A percentile compares a stretch with the other conserved stretches of the same genome.
Evolutionary conservation across 2,329 filamentous ascomycete genomes (phyloP).

Genomic region (Hymenoscyphus occultus): DNA sequence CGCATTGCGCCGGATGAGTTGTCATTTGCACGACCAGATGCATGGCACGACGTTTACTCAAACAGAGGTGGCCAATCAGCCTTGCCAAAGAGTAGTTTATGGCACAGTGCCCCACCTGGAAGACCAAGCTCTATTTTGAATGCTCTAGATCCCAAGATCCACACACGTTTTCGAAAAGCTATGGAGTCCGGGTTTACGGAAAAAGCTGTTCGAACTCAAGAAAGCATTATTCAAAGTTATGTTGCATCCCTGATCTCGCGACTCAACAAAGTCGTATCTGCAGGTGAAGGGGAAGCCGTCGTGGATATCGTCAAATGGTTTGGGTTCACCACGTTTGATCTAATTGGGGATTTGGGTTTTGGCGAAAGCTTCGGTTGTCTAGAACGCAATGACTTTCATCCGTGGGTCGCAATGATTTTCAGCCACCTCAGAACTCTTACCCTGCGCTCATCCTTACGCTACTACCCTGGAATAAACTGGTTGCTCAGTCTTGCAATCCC

Average conservation of each 20-base stretch:
- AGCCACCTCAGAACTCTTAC: conserved; percentile 11
- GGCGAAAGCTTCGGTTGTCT: conserved; percentile 41
- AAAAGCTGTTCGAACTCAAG: conserved; percentile 33
- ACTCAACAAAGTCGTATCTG: conserved; percentile 10
- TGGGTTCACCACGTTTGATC: conserved; percentile 39
- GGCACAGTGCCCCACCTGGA: conserved; percentile 8
- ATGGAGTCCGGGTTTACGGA: conserved; percentile 34
- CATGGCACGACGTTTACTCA: conserved; percentile 23
- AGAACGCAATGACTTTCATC: conserved; percentile 17
- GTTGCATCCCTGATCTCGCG: conserved; percentile 5
- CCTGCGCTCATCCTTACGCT: conserved; percentile 6
- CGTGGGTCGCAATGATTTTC: conserved; percentile 13
- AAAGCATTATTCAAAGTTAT: conserved; percentile 22
- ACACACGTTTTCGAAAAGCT: conserved; percentile 30
- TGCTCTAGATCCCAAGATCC: conserved; percentile 17
- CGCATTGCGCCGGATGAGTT: conserved; percentile 33
- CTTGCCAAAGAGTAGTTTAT: conserved; percentile 5
- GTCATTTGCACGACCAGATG: conserved; percentile 28
- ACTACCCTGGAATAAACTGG: conserved; percentile 13
- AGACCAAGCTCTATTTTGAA: conserved; percentile 11
- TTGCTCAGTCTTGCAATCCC: conserved; percentile 10
- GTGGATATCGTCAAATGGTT: conserved; percentile 37
- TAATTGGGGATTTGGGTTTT: conserved; percentile 44
- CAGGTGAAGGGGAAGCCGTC: conserved; percentile 10
- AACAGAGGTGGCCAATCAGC: not conserved